Evolutionary conservation across 805 yeast genomes (phyloP).

Genomic region (Vanderwaltozyma verrucispora): DNA sequence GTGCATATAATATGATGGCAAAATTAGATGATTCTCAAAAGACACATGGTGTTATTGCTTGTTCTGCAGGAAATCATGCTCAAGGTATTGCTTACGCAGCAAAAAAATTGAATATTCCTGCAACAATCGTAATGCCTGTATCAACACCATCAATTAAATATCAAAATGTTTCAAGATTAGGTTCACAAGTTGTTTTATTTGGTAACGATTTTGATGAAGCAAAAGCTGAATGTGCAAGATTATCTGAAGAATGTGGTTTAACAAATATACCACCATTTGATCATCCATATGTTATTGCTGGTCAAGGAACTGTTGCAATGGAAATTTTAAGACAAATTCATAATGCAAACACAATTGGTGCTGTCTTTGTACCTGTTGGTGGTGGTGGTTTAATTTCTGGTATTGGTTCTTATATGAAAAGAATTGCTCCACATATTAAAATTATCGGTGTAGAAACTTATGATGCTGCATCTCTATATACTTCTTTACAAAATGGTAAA

Average conservation of each 20-base stretch:
- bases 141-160: conserved; percentile 94
- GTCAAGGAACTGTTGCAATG: conserved; percentile 96
- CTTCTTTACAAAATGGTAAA: conserved; percentile 48
- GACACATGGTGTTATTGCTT: conserved; percentile 88
- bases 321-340: conserved; percentile 84
- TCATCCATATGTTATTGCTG: conserved; percentile 96
- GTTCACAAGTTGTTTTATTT: conserved; percentile 83
- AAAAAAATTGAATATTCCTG: conserved; percentile 71
- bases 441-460: conserved; percentile 91
- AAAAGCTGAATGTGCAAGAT: conserved; percentile 73
- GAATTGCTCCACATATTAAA: conserved; percentile 96
- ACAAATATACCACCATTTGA: conserved; percentile 97
- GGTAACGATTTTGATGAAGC: conserved; percentile 97
- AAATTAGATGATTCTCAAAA: conserved; percentile 49
- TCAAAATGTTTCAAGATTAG: conserved; percentile 82
- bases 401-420: conserved; percentile 76
- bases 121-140: conserved; percentile 97
- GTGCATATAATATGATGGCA: conserved; percentile 96
- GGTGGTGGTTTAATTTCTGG: conserved; percentile 98
- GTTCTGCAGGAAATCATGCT: conserved; percentile 99
- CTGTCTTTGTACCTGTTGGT: conserved; percentile 88
- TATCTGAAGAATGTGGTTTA: conserved; percentile 58
- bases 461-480: conserved; percentile 89
- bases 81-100: conserved; percentile 98
- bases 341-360: conserved; percentile 51